Base-by-base conservation (phyloP, 2,329 filamentous ascomycete species). In the Sporothrix globosa region DNA sequence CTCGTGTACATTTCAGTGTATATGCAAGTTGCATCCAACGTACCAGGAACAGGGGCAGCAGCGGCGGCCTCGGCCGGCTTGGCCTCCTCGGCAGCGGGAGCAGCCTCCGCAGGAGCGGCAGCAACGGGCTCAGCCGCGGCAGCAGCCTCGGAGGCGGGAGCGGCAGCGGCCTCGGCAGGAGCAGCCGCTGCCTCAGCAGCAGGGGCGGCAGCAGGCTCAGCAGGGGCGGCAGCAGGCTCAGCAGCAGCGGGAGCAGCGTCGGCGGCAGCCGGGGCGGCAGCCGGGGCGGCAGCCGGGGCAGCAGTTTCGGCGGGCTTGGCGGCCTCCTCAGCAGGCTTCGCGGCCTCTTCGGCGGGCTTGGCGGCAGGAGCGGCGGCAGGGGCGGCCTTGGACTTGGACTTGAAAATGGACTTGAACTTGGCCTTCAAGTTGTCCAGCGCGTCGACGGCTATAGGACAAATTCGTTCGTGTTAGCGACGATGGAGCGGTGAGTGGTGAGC, bases 401-500 rank as follows among this genome's bases (percentile, higher is more conserved):
- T 84, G 80, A 86, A 84, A 78, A 81, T 79, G 73, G 80, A 79
- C 82, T 83, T 85, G 76, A 88, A 77, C 83, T 86, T 87, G 76
- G 79, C 80, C 83, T 85, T 86, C 74, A 87, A 74, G 79, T 86
- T 86, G 76, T 84, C 83, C 72, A 87, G 79, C 46, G 85, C 83
- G 73, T 82, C 79, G 66, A 81, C 78, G 69, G 85, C 85, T 87
- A 73, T 21, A 3, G 39, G 52, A n/a, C n/a, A 3, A 11, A 24
- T 5, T 6, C 30, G 9, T 2, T 1, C 6, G 41, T 44, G 68
- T 73, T 66, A 70, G 68, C 63, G 52, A 34, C 21, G 44, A 17
- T 44, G 41, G 41, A 9, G 41, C 41, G 41, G 41, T 67, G 58
- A n/a, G n/a, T 34, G 30, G 30, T 30, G 53, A 34, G 53, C 53